These are phyloP conservation scores for Chaetomidium leptoderma DNA, from an alignment of 495 filamentous ascomycete genomes.

Conservation along the genomic window DNA sequence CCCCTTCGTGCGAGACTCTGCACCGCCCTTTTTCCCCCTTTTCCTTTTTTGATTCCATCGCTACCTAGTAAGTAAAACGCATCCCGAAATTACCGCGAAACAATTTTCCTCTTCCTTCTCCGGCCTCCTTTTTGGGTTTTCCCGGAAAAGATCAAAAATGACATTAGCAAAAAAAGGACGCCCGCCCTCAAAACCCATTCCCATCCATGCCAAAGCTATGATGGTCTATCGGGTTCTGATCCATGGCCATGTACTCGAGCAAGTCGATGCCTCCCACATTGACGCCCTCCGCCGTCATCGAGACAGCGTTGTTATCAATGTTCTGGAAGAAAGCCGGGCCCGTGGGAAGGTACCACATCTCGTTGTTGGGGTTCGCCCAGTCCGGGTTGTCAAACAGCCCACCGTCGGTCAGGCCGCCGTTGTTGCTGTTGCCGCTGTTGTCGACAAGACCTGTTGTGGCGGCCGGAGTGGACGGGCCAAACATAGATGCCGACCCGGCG, in stretches of 20 bases:
- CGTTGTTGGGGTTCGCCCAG: constrained; percentile 43
- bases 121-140: background rate
- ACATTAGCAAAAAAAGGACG: background rate
- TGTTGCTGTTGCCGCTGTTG: background rate
- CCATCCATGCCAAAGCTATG: constrained; percentile 37
- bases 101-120: background rate
- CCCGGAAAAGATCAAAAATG: background rate
- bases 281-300: constrained; percentile 57
- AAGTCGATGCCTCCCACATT: constrained; percentile 54
- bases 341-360: constrained; percentile 57
- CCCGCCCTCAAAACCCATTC: constrained; percentile 17
- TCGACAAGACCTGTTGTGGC: constrained; percentile 34
- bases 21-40: too few relatives aligned
- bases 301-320: constrained; percentile 47
- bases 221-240: constrained; percentile 37
- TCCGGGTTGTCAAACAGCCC: constrained; percentile 39
- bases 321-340: constrained; percentile 54
- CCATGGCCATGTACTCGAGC: constrained; percentile 56
- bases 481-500: constrained; percentile 42
- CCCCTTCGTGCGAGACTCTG: background rate
- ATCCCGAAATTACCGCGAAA: background rate
- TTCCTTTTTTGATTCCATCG: background rate
- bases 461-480: constrained; percentile 43
- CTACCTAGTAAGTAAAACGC: background rate
- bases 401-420: constrained; percentile 15